phyloP scores from a whole-genome alignment of 78 protist genomes.

The Diacronema lutheri region DNA sequence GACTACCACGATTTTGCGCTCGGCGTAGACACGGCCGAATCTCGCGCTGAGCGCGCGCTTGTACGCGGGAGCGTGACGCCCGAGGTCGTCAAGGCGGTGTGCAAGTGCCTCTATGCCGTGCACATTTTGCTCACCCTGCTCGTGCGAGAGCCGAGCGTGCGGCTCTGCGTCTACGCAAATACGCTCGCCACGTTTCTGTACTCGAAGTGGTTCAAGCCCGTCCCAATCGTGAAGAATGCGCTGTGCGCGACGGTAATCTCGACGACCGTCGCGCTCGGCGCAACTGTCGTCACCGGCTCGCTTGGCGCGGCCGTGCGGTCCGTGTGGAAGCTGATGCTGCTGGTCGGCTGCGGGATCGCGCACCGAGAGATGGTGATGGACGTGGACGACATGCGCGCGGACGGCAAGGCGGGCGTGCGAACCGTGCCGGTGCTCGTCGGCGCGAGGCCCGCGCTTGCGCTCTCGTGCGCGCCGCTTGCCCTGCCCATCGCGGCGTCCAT shows the following conservation, averaged over 20 bases:
- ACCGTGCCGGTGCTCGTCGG: background rate
- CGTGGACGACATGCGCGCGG: background rate
- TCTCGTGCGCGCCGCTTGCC: too few species aligned
- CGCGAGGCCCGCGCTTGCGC: background rate
- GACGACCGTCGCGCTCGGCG: background rate
- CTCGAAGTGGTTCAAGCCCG: background rate
- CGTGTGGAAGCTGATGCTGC: background rate
- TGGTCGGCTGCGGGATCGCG: background rate
- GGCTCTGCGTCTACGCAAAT: background rate
- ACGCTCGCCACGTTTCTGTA: background rate
- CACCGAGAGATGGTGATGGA: slow-evolving; percentile 23
- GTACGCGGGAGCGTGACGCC: background rate
- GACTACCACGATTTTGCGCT: background rate
- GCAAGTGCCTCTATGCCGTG: background rate
- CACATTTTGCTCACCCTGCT: background rate
- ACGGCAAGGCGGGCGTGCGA: background rate
- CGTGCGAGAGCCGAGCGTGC: background rate
- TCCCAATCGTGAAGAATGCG: background rate
- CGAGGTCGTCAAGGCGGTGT: background rate
- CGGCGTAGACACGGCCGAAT: background rate
- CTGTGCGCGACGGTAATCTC: background rate
- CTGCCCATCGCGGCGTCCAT: too few species aligned
- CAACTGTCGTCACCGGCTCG: background rate
- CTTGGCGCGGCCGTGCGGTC: background rate
- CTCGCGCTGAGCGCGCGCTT: background rate